phyloP scores from a whole-genome alignment of 306 rosid genomes.

The Prunus mira region DNA sequence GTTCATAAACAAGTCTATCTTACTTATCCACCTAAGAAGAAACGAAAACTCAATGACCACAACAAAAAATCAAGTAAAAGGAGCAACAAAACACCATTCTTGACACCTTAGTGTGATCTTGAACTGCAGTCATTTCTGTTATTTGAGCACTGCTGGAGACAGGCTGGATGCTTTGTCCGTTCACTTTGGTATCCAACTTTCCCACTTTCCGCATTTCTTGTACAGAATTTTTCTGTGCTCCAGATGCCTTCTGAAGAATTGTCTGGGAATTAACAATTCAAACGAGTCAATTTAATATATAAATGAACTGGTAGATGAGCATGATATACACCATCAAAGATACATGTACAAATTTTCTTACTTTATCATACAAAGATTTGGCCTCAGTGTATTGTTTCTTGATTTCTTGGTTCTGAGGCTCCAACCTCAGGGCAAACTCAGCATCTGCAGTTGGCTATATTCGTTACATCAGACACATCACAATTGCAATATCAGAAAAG shows the following conservation, averaged over 20 bases:
- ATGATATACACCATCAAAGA: background rate
- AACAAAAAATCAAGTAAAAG: background rate
- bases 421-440: constrained; percentile 86
- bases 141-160: constrained; percentile 35
- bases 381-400: constrained; percentile 83
- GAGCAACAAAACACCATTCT: constrained; percentile 8
- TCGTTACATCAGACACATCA: constrained; percentile 38
- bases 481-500: constrained; percentile 16
- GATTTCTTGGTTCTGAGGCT: constrained; percentile 89
- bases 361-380: constrained; percentile 74
- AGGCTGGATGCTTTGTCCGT: constrained; percentile 38
- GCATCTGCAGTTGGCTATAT: constrained; percentile 67
- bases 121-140: constrained; percentile 36
- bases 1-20: background rate
- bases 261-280: constrained; percentile 30
- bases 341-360: constrained; percentile 30
- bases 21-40: background rate
- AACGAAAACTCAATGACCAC: background rate
- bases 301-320: background rate
- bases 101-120: constrained; percentile 49
- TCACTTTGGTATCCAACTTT: constrained; percentile 41
- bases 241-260: constrained; percentile 59
- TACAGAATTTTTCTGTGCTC: constrained; percentile 43
- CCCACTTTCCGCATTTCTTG: constrained; percentile 43
- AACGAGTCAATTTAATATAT: background rate